Evolutionary conservation across 345 rosid genomes (phyloP).

Genomic region (Eutrema yunnanense): DNA sequence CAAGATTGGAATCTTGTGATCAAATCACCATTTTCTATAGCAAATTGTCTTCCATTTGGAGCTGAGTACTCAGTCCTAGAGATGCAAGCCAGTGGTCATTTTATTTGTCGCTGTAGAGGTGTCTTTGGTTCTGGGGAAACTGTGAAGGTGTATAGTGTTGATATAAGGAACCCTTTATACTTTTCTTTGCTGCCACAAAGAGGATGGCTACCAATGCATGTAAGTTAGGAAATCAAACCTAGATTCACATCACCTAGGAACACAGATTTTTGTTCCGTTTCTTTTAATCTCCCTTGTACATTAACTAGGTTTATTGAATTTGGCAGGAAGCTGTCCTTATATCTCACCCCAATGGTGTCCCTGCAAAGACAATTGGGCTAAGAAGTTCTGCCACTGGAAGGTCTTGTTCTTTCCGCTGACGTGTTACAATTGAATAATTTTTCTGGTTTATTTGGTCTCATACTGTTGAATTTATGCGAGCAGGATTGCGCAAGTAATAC

Average conservation of each 20-base stretch:
- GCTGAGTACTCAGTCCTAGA: constrained; percentile 81
- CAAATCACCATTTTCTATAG: constrained; percentile 74
- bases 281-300: background rate
- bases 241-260: constrained; percentile 6
- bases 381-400: constrained; percentile 90
- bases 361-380: constrained; percentile 70
- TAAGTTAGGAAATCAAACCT: constrained; percentile 29
- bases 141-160: constrained; percentile 68
- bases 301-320: constrained; percentile 14
- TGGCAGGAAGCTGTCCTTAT: constrained; percentile 83
- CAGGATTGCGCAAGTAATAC: constrained; percentile 80
- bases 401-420: constrained; percentile 34
- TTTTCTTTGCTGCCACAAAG: constrained; percentile 76
- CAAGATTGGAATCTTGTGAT: constrained; percentile 86
- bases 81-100: constrained; percentile 61
- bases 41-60: constrained; percentile 78
- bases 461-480: constrained; percentile 19
- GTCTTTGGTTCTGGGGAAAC: constrained; percentile 58
- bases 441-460: constrained; percentile 21
- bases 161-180: constrained; percentile 62
- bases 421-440: constrained; percentile 1
- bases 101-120: constrained; percentile 57
- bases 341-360: constrained; percentile 70
- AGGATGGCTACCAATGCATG: constrained; percentile 84
- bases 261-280: background rate